Base-by-base conservation (phyloP, 768 basidiomycete species). In the Antrodiella citrinella region DNA sequence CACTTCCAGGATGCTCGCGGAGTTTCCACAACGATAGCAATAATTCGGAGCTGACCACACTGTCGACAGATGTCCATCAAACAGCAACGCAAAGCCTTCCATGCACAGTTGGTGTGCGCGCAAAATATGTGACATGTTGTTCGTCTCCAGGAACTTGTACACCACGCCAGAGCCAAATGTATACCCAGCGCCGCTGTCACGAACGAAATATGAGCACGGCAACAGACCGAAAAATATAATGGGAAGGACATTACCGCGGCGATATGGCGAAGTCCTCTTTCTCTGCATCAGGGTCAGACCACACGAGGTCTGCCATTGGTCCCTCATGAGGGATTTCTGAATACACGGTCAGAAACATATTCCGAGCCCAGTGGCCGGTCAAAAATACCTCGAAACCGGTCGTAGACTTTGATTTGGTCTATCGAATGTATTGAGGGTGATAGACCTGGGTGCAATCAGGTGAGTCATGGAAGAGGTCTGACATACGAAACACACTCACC, bases 261-360 rank as follows among this genome's bases (percentile, higher is more conserved):
- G 93, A 96, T 68, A 99, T 98, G 23, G 96, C 95, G 65, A 98
- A 99, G 62, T 98, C 96, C 66, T 98, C 96, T 67, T 98, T 99
- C 67, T 99, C 96, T 30, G 91, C 82, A 70, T 99, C 96, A 26
- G 96, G 96, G 77, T 99, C 96, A 42, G 94, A 97, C 96, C 96
- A 99, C 1, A 99, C 96, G 23, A 99, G 78, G 76, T 99, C 96
- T 11, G 95, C 95, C 93, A 99, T 98, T 22, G 96, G 95, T 3
- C 96, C 96, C 67, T 99, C 96, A 60, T 98, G 96, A 40, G 96
- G 96, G 51, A 99, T 98, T 74, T 99, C 96, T 93, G 62, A 35
- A 51, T 51, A 39, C 56, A 51, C 45, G 48, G 18, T 43, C 21
- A 43, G 21, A 5, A 43, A 43, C 9, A 9, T 18, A 35, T 35